Base-by-base conservation (phyloP, 768 basidiomycete genomes). In the Kwoniella pini region DNA sequence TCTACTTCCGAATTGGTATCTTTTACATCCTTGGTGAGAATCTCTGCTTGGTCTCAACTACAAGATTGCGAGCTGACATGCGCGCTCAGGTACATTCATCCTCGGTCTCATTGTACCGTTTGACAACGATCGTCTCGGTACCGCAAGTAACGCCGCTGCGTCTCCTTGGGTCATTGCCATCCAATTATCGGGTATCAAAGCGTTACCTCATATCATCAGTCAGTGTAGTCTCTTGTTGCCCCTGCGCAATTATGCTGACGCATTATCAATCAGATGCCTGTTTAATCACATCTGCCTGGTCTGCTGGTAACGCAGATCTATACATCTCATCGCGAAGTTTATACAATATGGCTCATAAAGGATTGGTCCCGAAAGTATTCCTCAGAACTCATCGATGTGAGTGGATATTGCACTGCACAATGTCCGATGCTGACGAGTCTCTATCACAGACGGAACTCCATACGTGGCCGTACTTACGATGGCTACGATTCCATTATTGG, bases 151-250 rank as follows among this genome's bases (percentile, higher is more conserved):
- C 44, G 90, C 89, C n/a, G 85, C 87, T 0, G 76, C 86, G 53
- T 90, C 89, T 3, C 91, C 91, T 2, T 94, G 89, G 78, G 90
- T 92, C 55, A 87, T 92, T 64, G 90, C 89, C 19, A 69, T 92
- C 65, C 82, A 79, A 44, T 82, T 83, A 39, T 87, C 88, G 0
- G 88, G 89, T 11, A 84, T 90, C 72, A 85, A 84, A 80, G 85
- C 69, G 33, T 64, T 75, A 33, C 76, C 72, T 2, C 60, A 65
- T 42, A 59, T 71, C 56, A 68, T 71, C 70, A 71, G 77, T 59
- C 76, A 69, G 44, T 60, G 19, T 0, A 4, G 12, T 5, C 19
- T 13, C 9, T 4, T 0, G 10, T 3, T 2, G 9, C 6, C 11
- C 22, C 4, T 4, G 22, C 19, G 6, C 19, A 39, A 17, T 28